These are phyloP conservation scores for Stagonosporopsis rhizophila DNA, from an alignment of 2,329 filamentous ascomycete genomes.

Conservation along the genomic window DNA sequence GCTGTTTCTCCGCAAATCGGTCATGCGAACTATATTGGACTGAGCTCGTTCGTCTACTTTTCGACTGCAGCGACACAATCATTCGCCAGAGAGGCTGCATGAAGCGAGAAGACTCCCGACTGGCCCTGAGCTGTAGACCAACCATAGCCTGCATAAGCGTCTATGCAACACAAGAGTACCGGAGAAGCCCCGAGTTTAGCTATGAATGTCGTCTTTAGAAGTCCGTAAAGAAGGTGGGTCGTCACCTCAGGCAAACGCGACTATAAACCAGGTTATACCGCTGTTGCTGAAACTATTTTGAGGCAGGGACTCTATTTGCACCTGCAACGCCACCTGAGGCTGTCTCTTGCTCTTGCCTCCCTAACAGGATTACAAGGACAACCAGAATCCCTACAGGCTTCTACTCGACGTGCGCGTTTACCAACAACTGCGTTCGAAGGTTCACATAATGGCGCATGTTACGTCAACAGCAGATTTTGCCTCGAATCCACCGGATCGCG, in stretches of 20 bases:
- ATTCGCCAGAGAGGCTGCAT: neutral
- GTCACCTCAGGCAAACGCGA: neutral
- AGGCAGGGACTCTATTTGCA: conserved; percentile 2
- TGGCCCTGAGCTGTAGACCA: neutral
- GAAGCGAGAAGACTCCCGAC: neutral
- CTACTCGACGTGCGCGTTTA: neutral
- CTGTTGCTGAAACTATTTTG: neutral
- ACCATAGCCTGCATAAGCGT: conserved; percentile 14
- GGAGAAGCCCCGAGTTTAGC: conserved; percentile 4
- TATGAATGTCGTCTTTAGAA: neutral
- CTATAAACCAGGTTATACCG: conserved; percentile 6
- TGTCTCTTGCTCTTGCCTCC: neutral
- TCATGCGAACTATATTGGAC: neutral
- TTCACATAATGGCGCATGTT: conserved; percentile 2
- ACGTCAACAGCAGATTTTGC: conserved; percentile 5
- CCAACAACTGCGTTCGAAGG: too few relatives aligned
- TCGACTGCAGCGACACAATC: neutral
- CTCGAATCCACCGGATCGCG: neutral
- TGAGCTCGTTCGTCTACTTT: neutral
- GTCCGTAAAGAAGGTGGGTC: conserved; percentile 1
- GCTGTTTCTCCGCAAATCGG: neutral
- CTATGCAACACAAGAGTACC: conserved; percentile 1
- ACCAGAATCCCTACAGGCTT: neutral
- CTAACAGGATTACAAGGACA: neutral
- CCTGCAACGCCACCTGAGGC: conserved; percentile 3